These are phyloP conservation scores for Physaria fendleri DNA, from an alignment of 345 rosid species.

Conservation along the genomic window DNA sequence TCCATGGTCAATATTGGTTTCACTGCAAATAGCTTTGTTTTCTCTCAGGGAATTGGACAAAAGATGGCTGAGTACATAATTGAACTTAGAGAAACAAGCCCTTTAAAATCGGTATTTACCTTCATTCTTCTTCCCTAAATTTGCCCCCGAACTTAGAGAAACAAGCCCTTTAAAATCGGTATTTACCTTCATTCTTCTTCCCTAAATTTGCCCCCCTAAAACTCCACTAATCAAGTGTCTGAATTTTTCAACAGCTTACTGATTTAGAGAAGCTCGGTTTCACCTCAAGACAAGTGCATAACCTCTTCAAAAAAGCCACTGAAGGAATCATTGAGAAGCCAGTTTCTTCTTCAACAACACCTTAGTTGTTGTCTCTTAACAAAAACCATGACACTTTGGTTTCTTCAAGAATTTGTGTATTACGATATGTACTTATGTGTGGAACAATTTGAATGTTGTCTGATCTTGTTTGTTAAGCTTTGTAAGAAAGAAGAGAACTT, in stretches of 20 bases:
- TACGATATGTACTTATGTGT: neutral
- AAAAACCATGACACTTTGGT: too few species aligned
- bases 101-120: constrained; percentile 49
- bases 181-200: constrained; percentile 3
- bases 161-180: constrained; percentile 62
- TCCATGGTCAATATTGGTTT: neutral
- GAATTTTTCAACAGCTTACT: constrained; percentile 43
- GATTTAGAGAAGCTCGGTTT: constrained; percentile 84
- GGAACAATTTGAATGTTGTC: neutral
- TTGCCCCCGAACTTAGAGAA: constrained; percentile 71
- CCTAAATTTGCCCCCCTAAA: too few species aligned
- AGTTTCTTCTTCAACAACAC: constrained; percentile 10
- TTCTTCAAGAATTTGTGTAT: constrained; percentile 5
- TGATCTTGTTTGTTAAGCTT: constrained; percentile 1
- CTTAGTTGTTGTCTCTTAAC: constrained; percentile 21
- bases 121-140: neutral
- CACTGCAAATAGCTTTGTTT: neutral
- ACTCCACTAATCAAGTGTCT: constrained; percentile 1
- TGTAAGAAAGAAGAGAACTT: constrained; percentile 8
- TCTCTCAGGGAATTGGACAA: constrained; percentile 65
- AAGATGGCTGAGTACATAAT: constrained; percentile 68
- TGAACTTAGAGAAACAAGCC: constrained; percentile 62
- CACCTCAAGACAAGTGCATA: constrained; percentile 72
- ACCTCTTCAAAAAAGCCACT: constrained; percentile 55
- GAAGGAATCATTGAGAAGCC: constrained; percentile 43